Percentiles rank a stretch among this genome's conserved stretches.
phyloP scores from a whole-genome alignment of 805 yeast species.

The Pichia eremophila region DNA sequence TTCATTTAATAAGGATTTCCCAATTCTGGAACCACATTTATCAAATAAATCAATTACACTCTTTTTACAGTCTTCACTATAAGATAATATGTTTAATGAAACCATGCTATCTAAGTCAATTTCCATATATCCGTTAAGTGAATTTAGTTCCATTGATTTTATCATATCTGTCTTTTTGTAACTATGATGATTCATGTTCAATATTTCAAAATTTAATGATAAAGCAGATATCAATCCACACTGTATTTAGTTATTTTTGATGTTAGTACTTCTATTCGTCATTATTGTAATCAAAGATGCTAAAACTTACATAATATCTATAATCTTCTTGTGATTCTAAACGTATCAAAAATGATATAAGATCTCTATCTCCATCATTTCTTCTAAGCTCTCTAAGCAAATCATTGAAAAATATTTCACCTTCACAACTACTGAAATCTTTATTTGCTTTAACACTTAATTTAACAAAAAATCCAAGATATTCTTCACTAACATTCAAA shows the following conservation, averaged over 20 bases:
- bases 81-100: constrained; percentile 16
- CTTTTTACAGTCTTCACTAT: constrained; percentile 1
- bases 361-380: background rate
- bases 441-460: constrained; percentile 9
- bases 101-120: constrained; percentile 23
- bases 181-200: background rate
- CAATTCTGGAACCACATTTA: constrained; percentile 23
- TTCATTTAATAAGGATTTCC: constrained; percentile 22
- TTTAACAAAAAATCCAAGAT: background rate
- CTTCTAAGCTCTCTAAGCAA: constrained; percentile 1
- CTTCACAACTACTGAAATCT: constrained; percentile 9
- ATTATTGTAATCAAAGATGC: background rate
- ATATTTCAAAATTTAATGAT: constrained; percentile 6
- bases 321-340: constrained; percentile 2
- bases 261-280: background rate
- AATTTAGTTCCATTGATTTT: background rate
- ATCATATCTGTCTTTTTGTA: constrained; percentile 4
- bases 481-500: background rate
- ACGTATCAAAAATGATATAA: constrained; percentile 1
- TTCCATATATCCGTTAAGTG: constrained; percentile 12
- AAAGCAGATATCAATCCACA: constrained; percentile 4
- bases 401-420: constrained; percentile 4
- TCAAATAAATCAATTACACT: constrained; percentile 17
- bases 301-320: constrained; percentile 4
- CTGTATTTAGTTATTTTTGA: background rate